phyloP scores from a whole-genome alignment of 129 eudicot genomes.

The Centaurea solstitialis region DNA sequence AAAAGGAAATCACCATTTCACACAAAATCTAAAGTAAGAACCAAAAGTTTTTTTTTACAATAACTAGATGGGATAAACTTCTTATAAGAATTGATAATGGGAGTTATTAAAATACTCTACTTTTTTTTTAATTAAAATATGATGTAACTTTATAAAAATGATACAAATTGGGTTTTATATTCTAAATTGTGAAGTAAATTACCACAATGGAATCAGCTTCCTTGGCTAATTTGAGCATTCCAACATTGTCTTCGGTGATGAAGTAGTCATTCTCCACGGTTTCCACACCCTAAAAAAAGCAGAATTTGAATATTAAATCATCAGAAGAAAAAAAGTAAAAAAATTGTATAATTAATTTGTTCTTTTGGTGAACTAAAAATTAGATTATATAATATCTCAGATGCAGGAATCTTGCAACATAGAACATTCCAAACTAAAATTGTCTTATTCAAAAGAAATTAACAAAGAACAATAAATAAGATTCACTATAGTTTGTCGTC shows the following conservation, averaged over 20 bases:
- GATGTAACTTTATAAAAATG: too few species aligned
- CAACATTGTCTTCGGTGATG: slow-evolving; percentile 76
- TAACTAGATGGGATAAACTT: too few species aligned
- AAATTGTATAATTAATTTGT: neutral
- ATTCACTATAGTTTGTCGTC: neutral
- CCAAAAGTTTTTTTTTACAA: too few species aligned
- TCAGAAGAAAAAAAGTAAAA: neutral
- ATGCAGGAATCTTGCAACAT: neutral
- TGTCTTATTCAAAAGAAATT: neutral
- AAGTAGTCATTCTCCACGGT: slow-evolving; percentile 78
- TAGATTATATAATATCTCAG: neutral
- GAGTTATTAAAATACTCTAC: too few species aligned
- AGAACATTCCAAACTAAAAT: neutral
- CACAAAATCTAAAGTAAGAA: too few species aligned
- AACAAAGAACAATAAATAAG: neutral
- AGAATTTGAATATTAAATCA: neutral
- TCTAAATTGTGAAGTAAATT: slow-evolving; percentile 1
- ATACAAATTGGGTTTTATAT: too few species aligned
- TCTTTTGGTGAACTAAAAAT: neutral
- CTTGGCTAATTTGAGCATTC: slow-evolving; percentile 80
- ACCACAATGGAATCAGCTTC: slow-evolving; percentile 87
- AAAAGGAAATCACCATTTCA: too few species aligned
- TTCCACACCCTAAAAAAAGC: slow-evolving; percentile 64
- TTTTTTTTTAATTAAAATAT: too few species aligned
- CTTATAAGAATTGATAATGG: too few species aligned